Conservation (phyloP, 108 stramenopile genomes). For the Cafeteria roenbergensis region DNA sequence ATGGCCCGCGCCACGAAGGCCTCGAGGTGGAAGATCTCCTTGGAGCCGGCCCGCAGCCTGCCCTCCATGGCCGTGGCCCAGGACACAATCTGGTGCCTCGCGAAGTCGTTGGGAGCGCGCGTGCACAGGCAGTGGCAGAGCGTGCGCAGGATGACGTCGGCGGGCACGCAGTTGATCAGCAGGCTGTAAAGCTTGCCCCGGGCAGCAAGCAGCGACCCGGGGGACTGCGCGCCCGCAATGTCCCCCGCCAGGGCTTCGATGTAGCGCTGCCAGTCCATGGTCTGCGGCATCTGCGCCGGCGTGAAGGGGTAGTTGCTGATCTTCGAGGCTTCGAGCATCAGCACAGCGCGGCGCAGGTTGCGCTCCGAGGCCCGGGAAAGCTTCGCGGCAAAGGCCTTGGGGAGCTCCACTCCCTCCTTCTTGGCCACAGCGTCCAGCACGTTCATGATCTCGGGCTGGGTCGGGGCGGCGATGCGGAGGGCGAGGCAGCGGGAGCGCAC, state of each 20-base stretch:
- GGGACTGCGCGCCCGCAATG: conserved; percentile 12
- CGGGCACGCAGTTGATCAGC: conserved; percentile 87
- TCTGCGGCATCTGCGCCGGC: background rate
- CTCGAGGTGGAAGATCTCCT: conserved; percentile 97
- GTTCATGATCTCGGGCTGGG: conserved; percentile 44
- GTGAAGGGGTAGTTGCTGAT: conserved; percentile 43
- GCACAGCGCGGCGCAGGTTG: conserved; percentile 82
- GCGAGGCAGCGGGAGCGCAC: conserved; percentile 82
- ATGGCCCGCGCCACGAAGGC: conserved; percentile 95
- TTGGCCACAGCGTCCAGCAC: conserved; percentile 58
- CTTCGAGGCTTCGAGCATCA: conserved; percentile 81
- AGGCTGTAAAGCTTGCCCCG: conserved; percentile 89
- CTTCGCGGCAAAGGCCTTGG: conserved; percentile 56
- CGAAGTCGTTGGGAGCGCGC: conserved; percentile 49
- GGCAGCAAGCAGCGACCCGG: conserved; percentile 22
- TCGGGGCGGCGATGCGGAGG: conserved; percentile 73
- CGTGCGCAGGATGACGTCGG: conserved; percentile 75
- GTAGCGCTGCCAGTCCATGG: conserved; percentile 85
- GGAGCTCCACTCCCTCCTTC: conserved; percentile 58
- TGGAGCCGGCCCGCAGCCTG: conserved; percentile 69
- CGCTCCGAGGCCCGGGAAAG: conserved; percentile 60
- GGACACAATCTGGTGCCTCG: conserved; percentile 68
- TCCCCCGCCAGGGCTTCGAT: conserved; percentile 69
- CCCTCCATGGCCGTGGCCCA: conserved; percentile 96
- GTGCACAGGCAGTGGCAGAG: too few species aligned